A percentile compares a stretch with the other conserved stretches of the same genome.
phyloP scores from a whole-genome alignment of 345 rosid genomes.

The Erysimum cheiranthoides region DNA sequence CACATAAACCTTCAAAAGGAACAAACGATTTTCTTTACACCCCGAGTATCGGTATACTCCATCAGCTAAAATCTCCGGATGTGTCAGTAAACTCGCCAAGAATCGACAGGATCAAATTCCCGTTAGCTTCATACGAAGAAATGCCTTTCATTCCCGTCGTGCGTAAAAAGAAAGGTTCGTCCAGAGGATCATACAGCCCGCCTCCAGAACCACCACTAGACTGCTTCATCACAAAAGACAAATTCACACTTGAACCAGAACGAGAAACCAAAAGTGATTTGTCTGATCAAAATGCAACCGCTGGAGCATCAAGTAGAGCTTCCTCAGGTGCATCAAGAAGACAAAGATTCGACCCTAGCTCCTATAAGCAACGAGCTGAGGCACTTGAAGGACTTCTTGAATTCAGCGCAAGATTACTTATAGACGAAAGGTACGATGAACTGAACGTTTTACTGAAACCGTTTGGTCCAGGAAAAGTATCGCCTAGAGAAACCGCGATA shows the following conservation, averaged over 20 bases:
- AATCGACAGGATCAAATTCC: constrained; percentile 94
- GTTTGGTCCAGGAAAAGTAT: constrained; percentile 95
- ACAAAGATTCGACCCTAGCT: constrained; percentile 81
- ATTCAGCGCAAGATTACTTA: constrained; percentile 90
- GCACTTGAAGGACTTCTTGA: constrained; percentile 98
- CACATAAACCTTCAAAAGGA: constrained; percentile 46
- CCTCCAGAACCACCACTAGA: constrained; percentile 62
- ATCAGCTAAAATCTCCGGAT: constrained; percentile 75
- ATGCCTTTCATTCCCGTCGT: constrained; percentile 63
- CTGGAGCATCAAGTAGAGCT: constrained; percentile 85
- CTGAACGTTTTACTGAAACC: constrained; percentile 91
- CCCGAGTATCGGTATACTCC: constrained; percentile 60
- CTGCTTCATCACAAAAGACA: constrained; percentile 86
- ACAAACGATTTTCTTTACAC: constrained; percentile 47
- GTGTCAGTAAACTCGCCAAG: constrained; percentile 94
- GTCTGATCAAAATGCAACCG: constrained; percentile 90
- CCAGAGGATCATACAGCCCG: constrained; percentile 68
- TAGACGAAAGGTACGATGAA: constrained; percentile 91
- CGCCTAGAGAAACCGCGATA: constrained; percentile 97
- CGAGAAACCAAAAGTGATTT: constrained; percentile 71
- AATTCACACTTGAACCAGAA: constrained; percentile 75
- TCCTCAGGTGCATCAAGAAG: constrained; percentile 70
- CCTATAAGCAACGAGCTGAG: constrained; percentile 90
- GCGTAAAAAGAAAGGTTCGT: constrained; percentile 53
- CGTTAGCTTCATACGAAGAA: constrained; percentile 85